These are phyloP conservation scores for Phytopythium cucurbitacearum DNA, from an alignment of 352 stramenopile genomes.

Conservation along the genomic window DNA sequence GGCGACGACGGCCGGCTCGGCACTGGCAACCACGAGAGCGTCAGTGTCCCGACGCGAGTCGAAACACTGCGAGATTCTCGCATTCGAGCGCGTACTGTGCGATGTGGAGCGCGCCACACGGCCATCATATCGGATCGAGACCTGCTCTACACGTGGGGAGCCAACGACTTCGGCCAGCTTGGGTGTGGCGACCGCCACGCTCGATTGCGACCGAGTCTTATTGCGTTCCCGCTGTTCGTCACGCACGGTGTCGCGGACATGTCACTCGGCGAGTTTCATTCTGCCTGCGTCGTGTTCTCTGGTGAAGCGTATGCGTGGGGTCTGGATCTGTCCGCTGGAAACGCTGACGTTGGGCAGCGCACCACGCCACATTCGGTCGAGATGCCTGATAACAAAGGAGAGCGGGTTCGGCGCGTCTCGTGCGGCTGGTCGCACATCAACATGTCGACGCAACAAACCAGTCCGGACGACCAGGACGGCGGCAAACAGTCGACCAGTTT, in stretches of 20 bases:
- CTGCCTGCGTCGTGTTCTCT: slow-evolving; percentile 40
- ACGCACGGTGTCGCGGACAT: slow-evolving; percentile 51
- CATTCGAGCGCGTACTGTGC: slow-evolving; percentile 39
- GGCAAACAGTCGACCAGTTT: slow-evolving; percentile 20
- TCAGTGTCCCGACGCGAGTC: slow-evolving; percentile 29
- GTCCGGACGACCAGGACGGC: neutral
- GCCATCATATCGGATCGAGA: slow-evolving; percentile 60
- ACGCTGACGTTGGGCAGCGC: slow-evolving; percentile 31
- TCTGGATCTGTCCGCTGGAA: slow-evolving; percentile 47
- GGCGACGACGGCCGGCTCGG: slow-evolving; percentile 66
- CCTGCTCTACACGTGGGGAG: slow-evolving; percentile 73
- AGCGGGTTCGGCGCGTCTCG: slow-evolving; percentile 38
- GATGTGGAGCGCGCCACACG: slow-evolving; percentile 65
- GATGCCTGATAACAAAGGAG: slow-evolving; percentile 19
- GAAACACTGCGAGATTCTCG: slow-evolving; percentile 30
- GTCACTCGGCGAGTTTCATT: slow-evolving; percentile 70
- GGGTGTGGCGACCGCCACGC: slow-evolving; percentile 51
- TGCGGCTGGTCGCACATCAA: slow-evolving; percentile 71
- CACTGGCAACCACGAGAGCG: slow-evolving; percentile 30
- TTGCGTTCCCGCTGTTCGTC: slow-evolving; percentile 34
- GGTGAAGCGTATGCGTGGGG: slow-evolving; percentile 58
- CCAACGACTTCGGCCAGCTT: slow-evolving; percentile 78
- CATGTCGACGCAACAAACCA: slow-evolving; percentile 34
- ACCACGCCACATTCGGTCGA: slow-evolving; percentile 21
- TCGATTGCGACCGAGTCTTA: slow-evolving; percentile 35